Percentiles rank a stretch among this genome's conserved stretches.
Evolutionary conservation across 2,329 filamentous ascomycete species (phyloP).

Genomic region (Gyromitra esculenta): DNA sequence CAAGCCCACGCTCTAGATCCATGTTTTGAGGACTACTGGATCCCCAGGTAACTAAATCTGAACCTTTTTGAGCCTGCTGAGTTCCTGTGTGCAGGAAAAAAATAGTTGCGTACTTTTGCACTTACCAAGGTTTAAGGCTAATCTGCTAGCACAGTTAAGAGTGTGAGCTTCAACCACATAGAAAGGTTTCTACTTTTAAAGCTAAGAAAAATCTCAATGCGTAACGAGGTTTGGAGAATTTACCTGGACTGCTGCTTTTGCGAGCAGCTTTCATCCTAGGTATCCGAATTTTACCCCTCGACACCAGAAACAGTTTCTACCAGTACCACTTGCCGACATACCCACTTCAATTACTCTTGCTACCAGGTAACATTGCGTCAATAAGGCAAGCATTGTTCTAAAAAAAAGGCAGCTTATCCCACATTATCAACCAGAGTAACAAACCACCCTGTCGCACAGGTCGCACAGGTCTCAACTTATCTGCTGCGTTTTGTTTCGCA

Average conservation of each 20-base stretch:
- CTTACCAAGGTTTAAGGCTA: neutral
- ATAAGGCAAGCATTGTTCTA: neutral
- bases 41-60: neutral
- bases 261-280: neutral
- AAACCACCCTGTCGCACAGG: conserved; percentile 5
- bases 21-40: neutral
- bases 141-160: neutral
- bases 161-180: neutral
- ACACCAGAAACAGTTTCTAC: neutral
- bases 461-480: neutral
- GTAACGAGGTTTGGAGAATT: neutral
- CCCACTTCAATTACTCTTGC: neutral
- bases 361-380: neutral
- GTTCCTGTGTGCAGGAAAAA: neutral
- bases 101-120: neutral
- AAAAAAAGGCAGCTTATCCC: neutral
- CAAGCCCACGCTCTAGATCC: neutral
- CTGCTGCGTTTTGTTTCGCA: neutral
- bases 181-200: neutral
- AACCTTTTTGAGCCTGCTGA: neutral
- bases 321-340: no score
- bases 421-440: conserved; percentile 4
- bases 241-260: neutral
- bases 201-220: neutral
- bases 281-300: no score